These are phyloP conservation scores for Salvia rosmarinus DNA, from an alignment of 257 asterid genomes.

Conservation along the genomic window DNA sequence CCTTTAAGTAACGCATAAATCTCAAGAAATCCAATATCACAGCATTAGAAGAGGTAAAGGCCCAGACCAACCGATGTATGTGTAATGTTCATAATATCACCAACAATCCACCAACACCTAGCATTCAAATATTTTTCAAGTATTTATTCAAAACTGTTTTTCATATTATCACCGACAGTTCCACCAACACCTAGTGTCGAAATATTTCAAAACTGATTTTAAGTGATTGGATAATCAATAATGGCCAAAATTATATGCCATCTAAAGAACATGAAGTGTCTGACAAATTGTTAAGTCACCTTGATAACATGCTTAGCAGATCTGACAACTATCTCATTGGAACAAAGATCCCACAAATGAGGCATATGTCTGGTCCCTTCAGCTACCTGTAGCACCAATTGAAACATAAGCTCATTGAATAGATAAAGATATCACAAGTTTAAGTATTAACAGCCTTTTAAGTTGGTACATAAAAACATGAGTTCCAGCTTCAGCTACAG, in stretches of 20 bases:
- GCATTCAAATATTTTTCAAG: neutral
- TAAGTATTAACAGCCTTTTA: neutral
- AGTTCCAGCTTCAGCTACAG: slow-evolving; percentile 18
- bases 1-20: neutral
- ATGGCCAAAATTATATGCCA: slow-evolving; percentile 1
- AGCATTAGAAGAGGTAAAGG: neutral
- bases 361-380: slow-evolving; percentile 84
- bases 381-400: slow-evolving; percentile 63
- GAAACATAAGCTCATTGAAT: slow-evolving; percentile 12
- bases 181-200: neutral
- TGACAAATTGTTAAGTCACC: slow-evolving; percentile 50
- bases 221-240: slow-evolving; percentile 15
- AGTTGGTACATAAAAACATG: neutral
- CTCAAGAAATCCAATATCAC: neutral
- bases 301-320: slow-evolving; percentile 87
- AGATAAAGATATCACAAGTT: slow-evolving; percentile 10
- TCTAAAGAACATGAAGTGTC: slow-evolving; percentile 23
- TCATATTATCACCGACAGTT: neutral
- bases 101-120: slow-evolving; percentile 7
- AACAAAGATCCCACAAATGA: slow-evolving; percentile 88
- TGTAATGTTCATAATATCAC: neutral
- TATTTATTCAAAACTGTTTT: neutral
- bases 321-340: slow-evolving; percentile 82
- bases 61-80: neutral
- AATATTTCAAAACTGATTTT: neutral